Percentiles rank a stretch among this genome's conserved stretches.
Evolutionary conservation across 148 eudicot species (phyloP).

Genomic region (Fallopia convolvulus): DNA sequence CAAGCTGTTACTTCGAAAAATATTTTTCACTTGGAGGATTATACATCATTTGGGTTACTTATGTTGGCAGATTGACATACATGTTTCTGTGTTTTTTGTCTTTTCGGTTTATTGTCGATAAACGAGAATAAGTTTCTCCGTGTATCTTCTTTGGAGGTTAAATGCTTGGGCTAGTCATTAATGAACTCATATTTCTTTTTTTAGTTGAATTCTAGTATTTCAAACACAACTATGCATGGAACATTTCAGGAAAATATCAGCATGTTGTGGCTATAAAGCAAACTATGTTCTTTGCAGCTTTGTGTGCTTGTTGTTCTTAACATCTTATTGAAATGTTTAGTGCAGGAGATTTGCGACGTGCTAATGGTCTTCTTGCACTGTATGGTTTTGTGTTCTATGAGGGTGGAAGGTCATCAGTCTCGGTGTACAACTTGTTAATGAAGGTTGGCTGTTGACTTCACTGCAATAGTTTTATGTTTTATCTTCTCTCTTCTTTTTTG

Average conservation of each 20-base stretch:
- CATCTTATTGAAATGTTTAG: slow-evolving; percentile 22
- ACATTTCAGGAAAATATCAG: neutral
- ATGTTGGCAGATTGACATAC: neutral
- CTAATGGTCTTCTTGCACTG: slow-evolving; percentile 73
- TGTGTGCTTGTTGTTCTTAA: neutral
- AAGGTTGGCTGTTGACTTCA: slow-evolving; percentile 33
- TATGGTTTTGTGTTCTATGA: slow-evolving; percentile 45
- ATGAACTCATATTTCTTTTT: neutral
- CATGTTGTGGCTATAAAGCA: neutral
- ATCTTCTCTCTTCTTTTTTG: neutral
- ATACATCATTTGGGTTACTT: neutral
- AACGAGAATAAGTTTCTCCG: neutral
- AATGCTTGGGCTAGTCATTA: neutral
- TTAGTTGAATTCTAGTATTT: neutral
- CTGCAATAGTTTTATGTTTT: neutral
- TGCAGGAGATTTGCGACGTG: slow-evolving; percentile 79
- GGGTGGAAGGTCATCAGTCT: slow-evolving; percentile 40
- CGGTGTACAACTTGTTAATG: slow-evolving; percentile 57
- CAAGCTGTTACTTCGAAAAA: neutral
- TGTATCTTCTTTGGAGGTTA: neutral
- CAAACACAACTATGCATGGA: neutral
- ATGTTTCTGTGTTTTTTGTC: neutral
- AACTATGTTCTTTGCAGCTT: neutral
- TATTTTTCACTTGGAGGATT: neutral
- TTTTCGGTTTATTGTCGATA: neutral